Conservation (phyloP, 805 yeast species). For the Hanseniaspora taiwanica region DNA sequence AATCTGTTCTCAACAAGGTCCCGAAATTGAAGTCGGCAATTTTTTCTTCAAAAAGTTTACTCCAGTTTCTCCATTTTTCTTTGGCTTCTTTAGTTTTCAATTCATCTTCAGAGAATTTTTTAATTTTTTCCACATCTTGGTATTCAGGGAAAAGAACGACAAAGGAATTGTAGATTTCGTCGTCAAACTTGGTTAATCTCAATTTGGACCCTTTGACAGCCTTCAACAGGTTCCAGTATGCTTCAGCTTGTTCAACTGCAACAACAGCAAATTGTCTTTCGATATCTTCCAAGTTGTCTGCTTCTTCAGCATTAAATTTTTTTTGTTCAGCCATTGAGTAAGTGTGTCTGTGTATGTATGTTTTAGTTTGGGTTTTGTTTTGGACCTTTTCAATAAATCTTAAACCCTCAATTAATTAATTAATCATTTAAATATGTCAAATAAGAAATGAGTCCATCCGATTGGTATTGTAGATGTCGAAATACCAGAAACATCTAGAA, state of each 20-base stretch:
- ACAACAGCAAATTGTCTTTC: conserved; percentile 97
- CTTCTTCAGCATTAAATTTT: conserved; percentile 70
- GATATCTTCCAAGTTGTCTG: conserved; percentile 90
- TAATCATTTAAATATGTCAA: background rate
- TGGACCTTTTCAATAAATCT: background rate
- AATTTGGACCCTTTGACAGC: conserved; percentile 69
- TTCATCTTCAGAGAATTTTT: conserved; percentile 55
- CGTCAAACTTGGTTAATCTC: conserved; percentile 58
- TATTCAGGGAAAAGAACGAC: conserved; percentile 81
- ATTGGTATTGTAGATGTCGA: too few relatives aligned
- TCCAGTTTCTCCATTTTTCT: conserved; percentile 80
- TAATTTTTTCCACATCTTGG: conserved; percentile 42
- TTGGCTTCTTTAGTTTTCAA: conserved; percentile 74
- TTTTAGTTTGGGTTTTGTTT: background rate
- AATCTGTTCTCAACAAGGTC: conserved; percentile 68
- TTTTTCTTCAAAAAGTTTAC: conserved; percentile 65
- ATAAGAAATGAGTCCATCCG: background rate
- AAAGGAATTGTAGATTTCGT: conserved; percentile 49
- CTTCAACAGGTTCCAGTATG: conserved; percentile 75
- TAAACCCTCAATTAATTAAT: background rate
- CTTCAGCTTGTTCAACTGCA: conserved; percentile 91
- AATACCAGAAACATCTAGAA: background rate
- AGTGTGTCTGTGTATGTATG: background rate
- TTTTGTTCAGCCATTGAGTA: background rate
- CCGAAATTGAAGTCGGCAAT: conserved; percentile 93